A percentile compares a stretch with the other conserved stretches of the same genome.
Conservation (phyloP, 1,284 basidiomycete genomes). For the Papiliotrema fonsecae region DNA sequence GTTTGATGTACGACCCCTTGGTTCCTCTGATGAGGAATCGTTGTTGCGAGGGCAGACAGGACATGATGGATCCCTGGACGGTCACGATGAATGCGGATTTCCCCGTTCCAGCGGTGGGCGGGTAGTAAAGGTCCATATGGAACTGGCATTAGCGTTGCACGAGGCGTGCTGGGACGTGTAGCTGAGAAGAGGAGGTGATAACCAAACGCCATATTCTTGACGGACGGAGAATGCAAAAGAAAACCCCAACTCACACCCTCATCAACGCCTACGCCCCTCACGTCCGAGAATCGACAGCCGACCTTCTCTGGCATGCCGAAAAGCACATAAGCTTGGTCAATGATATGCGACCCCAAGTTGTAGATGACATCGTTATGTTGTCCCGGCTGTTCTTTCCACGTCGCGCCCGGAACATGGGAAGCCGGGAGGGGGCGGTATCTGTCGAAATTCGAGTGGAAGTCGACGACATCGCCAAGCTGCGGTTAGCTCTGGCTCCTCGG, state of each 20-base stretch:
- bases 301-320: slow-evolving; percentile 70
- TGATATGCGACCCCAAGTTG: slow-evolving; percentile 53
- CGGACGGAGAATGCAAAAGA: background rate
- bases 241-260: slow-evolving; percentile 30
- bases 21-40: slow-evolving; percentile 61
- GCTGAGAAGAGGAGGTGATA: too few relatives aligned
- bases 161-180: too few relatives aligned
- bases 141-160: slow-evolving; percentile 15
- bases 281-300: slow-evolving; percentile 38
- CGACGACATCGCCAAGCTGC: slow-evolving; percentile 34
- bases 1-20: slow-evolving; percentile 67
- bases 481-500: background rate
- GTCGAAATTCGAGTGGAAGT: slow-evolving; percentile 57
- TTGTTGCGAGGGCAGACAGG: slow-evolving; percentile 58
- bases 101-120: slow-evolving; percentile 48
- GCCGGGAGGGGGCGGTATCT: slow-evolving; percentile 60
- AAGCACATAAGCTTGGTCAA: slow-evolving; percentile 71
- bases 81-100: slow-evolving; percentile 61
- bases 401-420: slow-evolving; percentile 53
- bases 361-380: slow-evolving; percentile 47
- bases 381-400: slow-evolving; percentile 51
- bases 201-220: too few relatives aligned
- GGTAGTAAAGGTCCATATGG: slow-evolving; percentile 68
- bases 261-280: slow-evolving; percentile 39
- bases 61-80: slow-evolving; percentile 64